These are phyloP conservation scores for Solanum pinnatisectum DNA, from an alignment of 257 asterid species.

Conservation along the genomic window DNA sequence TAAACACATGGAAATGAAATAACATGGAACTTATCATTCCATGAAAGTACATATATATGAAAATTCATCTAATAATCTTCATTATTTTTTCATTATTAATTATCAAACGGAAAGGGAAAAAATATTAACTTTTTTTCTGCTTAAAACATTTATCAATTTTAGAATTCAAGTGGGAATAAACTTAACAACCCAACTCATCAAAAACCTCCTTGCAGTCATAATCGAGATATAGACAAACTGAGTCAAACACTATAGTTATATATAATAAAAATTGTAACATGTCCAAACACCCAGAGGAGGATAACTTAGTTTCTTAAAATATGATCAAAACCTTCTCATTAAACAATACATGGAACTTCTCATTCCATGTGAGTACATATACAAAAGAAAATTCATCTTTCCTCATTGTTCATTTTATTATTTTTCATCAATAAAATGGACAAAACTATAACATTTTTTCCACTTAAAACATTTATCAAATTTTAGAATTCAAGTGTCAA, in stretches of 20 bases:
- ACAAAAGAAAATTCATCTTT: background rate
- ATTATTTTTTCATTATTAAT: background rate
- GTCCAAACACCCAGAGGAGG: background rate
- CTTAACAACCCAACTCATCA: background rate
- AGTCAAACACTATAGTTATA: background rate
- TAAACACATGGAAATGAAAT: background rate
- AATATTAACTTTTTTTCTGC: background rate
- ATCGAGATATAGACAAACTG: fast-evolving
- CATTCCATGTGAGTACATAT: background rate
- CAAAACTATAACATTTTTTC: no score
- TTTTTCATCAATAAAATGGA: no score
- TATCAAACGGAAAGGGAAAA: no score
- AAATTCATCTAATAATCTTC: background rate
- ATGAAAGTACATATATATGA: background rate
- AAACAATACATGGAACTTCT: background rate
- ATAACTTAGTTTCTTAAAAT: background rate
- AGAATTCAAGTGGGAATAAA: background rate
- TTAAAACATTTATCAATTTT: background rate
- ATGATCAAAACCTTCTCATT: background rate
- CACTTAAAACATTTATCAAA: no score
- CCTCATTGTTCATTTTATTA: background rate
- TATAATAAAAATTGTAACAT: background rate
- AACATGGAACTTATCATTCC: background rate
- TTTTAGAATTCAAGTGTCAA: no score
- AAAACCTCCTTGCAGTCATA: background rate